Base-by-base conservation (phyloP, 768 basidiomycete species). In the Mycena leptocephala region DNA sequence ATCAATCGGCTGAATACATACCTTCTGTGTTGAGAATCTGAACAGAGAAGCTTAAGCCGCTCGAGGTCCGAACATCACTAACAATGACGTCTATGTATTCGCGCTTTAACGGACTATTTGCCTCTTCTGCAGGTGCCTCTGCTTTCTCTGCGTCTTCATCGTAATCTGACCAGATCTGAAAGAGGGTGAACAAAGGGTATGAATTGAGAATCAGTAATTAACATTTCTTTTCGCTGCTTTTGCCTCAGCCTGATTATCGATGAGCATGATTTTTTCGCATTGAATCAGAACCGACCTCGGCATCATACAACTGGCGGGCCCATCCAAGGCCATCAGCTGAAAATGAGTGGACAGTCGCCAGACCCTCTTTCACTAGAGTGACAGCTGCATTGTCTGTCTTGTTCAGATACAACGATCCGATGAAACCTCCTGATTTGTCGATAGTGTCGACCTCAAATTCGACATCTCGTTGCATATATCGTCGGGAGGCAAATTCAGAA, bases 391-490 rank as follows among this genome's bases (percentile, higher is more conserved):
- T 99, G 78, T 96, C 94, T 1, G 89, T 92, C 82, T 96, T 98
- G 84, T 95, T 95, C 79, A 95, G 70, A 84, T 94, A 97, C 69
- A 99, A 88, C 1, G 94, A 85, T 18, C 97, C 97, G 78, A 99
- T 97, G 85, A 98, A 99, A 4, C 98, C 98, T 46, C 98, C 98
- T 5, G 95, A 94, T 85, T 98, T 99, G 87, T 99, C 98, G 20
- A 94, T 92, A 20, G 91, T 90, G 73, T 98, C 96, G 58, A 99
- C 93, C 79, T 96, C 95, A 74, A 99, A 93, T 83, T 99, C 98
- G 8, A 96, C 93, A 81, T 99, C 98, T 33, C 98, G 92, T 83
- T 99, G 98, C 94, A 99, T 94, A 82, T 94, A 97, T 75, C 91
- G 90, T 53, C 92, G 91, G 10, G 91, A 90, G 3, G 96, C 89